Conservation (phyloP, 2,329 filamentous ascomycete genomes). For the Fonsecaea monophora region DNA sequence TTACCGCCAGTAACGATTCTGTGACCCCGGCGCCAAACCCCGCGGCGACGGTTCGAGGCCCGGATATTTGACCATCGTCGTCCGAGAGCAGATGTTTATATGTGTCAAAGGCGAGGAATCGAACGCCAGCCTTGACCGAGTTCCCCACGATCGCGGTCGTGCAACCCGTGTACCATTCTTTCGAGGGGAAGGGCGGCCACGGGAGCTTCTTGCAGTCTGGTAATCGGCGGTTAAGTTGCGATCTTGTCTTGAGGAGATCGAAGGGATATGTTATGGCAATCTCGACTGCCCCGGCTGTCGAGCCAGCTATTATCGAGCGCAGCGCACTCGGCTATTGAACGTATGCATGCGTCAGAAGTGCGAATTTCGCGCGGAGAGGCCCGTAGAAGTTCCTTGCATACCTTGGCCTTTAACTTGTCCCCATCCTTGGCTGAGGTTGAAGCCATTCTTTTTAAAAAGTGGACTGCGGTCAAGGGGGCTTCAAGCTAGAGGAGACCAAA, state of each 20-base stretch:
- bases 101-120: slow-evolving; percentile 95
- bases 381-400: slow-evolving; percentile 3
- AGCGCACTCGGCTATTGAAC: slow-evolving; percentile 72
- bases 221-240: slow-evolving; percentile 87
- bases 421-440: slow-evolving; percentile 27
- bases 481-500: neutral
- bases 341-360: slow-evolving; percentile 18
- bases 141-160: slow-evolving; percentile 97
- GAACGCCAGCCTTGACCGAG: slow-evolving; percentile 92
- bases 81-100: slow-evolving; percentile 86
- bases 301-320: slow-evolving; percentile 89
- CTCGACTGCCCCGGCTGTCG: slow-evolving; percentile 91
- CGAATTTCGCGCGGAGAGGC: no score
- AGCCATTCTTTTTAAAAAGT: slow-evolving; percentile 25
- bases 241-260: slow-evolving; percentile 95
- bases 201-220: slow-evolving; percentile 84
- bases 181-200: slow-evolving; percentile 85
- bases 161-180: slow-evolving; percentile 96
- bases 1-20: slow-evolving; percentile 90
- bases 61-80: slow-evolving; percentile 83
- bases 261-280: slow-evolving; percentile 95
- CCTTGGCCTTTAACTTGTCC: slow-evolving; percentile 29
- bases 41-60: slow-evolving; percentile 87
- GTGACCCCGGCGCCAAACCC: slow-evolving; percentile 95
- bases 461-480: neutral